Conservation (phyloP, 148 eudicot species). For the Silene conica region DNA sequence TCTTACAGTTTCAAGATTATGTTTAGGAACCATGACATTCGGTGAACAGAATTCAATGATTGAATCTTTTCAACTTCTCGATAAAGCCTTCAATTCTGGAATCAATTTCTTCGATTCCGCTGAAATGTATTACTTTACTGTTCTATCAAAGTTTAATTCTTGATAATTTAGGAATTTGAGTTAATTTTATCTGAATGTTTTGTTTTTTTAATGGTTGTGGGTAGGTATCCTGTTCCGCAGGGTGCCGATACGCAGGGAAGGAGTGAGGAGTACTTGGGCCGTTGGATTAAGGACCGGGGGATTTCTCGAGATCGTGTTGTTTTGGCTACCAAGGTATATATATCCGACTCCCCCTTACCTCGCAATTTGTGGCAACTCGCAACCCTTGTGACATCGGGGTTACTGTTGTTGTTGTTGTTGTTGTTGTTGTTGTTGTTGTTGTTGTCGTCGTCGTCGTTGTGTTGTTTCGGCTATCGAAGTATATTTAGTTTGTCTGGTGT, state of each 20-base stretch:
- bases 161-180: not conserved
- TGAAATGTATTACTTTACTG: conserved; percentile 51
- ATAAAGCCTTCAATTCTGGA: conserved; percentile 66
- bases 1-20: conserved; percentile 59
- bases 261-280: conserved; percentile 81
- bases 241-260: conserved; percentile 72
- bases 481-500: too few relatives aligned
- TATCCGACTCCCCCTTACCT: too few relatives aligned
- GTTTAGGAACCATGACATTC: conserved; percentile 87
- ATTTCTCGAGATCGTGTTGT: conserved; percentile 58
- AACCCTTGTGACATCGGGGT: too few relatives aligned
- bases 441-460: too few relatives aligned
- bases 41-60: conserved; percentile 67
- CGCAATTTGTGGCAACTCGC: too few relatives aligned
- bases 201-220: not conserved
- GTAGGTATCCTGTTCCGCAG: conserved; percentile 95
- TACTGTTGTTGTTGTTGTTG: too few relatives aligned
- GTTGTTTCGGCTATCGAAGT: too few relatives aligned
- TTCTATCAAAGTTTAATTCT: not conserved
- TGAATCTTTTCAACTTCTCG: conserved; percentile 57
- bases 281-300: conserved; percentile 61
- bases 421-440: too few relatives aligned
- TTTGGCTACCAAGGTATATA: conserved; percentile 68
- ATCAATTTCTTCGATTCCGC: conserved; percentile 95
- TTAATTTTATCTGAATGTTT: not conserved